A percentile compares a stretch with the other conserved stretches of the same genome.
Evolutionary conservation across 495 filamentous ascomycete genomes (phyloP).

Genomic region (Aeminium ludgeri): DNA sequence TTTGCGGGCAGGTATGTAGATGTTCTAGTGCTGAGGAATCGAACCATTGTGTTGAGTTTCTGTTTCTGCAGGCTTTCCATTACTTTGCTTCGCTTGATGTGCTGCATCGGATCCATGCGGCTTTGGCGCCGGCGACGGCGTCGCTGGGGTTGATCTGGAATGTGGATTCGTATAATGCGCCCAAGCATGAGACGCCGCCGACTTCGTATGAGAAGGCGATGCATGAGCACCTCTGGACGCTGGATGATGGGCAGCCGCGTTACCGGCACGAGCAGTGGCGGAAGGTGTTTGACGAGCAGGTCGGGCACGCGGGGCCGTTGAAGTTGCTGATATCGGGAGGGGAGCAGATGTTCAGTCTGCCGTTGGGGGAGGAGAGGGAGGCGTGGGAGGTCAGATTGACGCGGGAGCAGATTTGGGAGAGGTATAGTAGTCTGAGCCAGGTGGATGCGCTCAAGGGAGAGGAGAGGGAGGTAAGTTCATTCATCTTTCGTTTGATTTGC

Average conservation of each 20-base stretch:
- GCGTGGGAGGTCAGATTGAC: slow-evolving; percentile 15
- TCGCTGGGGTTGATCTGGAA: slow-evolving; percentile 44
- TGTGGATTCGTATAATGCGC: slow-evolving; percentile 16
- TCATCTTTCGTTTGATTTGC: too few species aligned
- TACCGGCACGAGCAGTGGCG: slow-evolving; percentile 33
- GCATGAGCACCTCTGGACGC: slow-evolving; percentile 16
- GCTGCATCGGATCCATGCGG: slow-evolving; percentile 42
- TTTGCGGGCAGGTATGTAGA: slow-evolving; percentile 51
- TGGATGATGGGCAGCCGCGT: slow-evolving; percentile 24
- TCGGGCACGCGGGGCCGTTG: slow-evolving; percentile 13
- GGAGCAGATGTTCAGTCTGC: slow-evolving; percentile 16
- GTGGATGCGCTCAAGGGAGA: slow-evolving; percentile 36
- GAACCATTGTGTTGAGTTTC: background rate
- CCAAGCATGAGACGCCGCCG: slow-evolving; percentile 2
- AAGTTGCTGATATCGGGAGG: slow-evolving; percentile 6
- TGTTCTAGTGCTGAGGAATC: background rate
- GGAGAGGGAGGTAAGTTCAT: slow-evolving; percentile 29
- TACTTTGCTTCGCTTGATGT: slow-evolving; percentile 43
- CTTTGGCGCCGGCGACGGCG: too few species aligned
- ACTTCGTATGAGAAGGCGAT: slow-evolving; percentile 14
- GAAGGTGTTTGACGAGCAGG: slow-evolving; percentile 17
- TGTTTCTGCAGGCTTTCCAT: slow-evolving; percentile 16
- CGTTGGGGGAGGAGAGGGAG: slow-evolving; percentile 12
- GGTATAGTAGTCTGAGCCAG: slow-evolving; percentile 43
- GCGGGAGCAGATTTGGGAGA: slow-evolving; percentile 37